These are phyloP conservation scores for Epichloe sp. DNA, from an alignment of 2,329 filamentous ascomycete genomes.

Conservation along the genomic window DNA sequence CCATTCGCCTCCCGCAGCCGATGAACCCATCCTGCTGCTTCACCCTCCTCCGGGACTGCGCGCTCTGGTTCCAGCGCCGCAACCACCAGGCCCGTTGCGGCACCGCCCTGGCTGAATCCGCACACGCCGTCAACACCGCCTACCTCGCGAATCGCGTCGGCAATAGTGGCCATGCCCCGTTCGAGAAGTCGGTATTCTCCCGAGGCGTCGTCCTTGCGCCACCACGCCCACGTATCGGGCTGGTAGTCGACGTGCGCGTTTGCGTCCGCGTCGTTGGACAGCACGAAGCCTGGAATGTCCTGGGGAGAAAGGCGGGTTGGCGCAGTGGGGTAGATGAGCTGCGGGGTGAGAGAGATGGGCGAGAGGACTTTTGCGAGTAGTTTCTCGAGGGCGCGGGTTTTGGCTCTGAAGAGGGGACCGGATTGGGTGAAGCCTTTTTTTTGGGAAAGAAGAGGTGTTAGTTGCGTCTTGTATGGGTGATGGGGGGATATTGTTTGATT, in stretches of 20 bases:
- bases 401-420: conserved; percentile 69
- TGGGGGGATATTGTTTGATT: too few species aligned
- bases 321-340: conserved; percentile 55
- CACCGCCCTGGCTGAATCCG: conserved; percentile 73
- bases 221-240: conserved; percentile 73
- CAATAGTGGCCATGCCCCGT: conserved; percentile 52
- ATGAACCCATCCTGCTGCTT: conserved; percentile 27
- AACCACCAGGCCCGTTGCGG: conserved; percentile 58
- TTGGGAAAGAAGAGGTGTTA: not conserved
- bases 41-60: conserved; percentile 15
- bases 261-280: conserved; percentile 25
- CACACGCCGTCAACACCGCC: conserved; percentile 66
- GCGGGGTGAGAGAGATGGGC: conserved; percentile 38
- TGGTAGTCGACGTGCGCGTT: conserved; percentile 35
- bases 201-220: conserved; percentile 52
- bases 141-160: conserved; percentile 44
- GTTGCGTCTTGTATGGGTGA: not conserved
- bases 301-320: conserved; percentile 48
- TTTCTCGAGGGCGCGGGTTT: conserved; percentile 80
- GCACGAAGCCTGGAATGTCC: conserved; percentile 58
- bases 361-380: conserved; percentile 60
- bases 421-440: conserved; percentile 74
- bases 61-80: conserved; percentile 48
- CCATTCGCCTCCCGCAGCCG: conserved; percentile 36
- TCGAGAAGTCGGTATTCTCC: conserved; percentile 54